Evolutionary conservation across 176 grass and related monocot genomes (phyloP).

Genomic region (Tillandsia fasciculata): DNA sequence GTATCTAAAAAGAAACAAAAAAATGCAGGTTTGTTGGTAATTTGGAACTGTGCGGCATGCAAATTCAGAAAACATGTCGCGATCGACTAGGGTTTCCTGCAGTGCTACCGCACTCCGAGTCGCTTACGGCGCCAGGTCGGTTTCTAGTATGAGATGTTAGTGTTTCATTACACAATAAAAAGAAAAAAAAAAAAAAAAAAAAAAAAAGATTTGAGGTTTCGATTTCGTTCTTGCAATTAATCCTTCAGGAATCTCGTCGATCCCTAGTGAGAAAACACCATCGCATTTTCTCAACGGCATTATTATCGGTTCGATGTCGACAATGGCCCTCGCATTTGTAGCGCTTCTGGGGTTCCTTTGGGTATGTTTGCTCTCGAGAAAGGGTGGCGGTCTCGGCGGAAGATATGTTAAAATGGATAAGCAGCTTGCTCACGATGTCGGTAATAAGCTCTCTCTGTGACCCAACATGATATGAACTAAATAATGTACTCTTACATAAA

Average conservation of each 20-base stretch:
- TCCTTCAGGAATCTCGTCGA: conserved; percentile 45
- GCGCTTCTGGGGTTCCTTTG: conserved; percentile 65
- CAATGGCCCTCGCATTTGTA: conserved; percentile 73
- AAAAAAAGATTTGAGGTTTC: background rate
- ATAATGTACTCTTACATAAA: too few species aligned
- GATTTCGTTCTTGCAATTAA: background rate
- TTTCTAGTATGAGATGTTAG: background rate
- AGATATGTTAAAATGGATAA: conserved; percentile 81
- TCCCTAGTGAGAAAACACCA: conserved; percentile 40
- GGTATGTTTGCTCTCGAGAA: conserved; percentile 84
- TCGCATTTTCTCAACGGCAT: conserved; percentile 82
- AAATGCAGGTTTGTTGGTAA: conserved; percentile 82
- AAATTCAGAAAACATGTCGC: conserved; percentile 68
- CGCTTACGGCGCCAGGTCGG: conserved; percentile 59
- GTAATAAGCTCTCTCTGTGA: conserved; percentile 3
- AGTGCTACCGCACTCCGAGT: conserved; percentile 56
- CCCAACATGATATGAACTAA: too few species aligned
- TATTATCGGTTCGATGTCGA: conserved; percentile 89
- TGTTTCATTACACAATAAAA: background rate
- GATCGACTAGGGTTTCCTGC: conserved; percentile 82
- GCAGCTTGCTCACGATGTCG: conserved; percentile 43
- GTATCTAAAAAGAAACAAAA: background rate
- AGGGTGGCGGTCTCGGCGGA: conserved; percentile 49
- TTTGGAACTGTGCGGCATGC: conserved; percentile 87
- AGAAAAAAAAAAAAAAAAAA: too few species aligned